These are phyloP conservation scores for Pseudopyrenochaeta lycopersici DNA, from an alignment of 2,329 filamentous ascomycete species.

Conservation along the genomic window DNA sequence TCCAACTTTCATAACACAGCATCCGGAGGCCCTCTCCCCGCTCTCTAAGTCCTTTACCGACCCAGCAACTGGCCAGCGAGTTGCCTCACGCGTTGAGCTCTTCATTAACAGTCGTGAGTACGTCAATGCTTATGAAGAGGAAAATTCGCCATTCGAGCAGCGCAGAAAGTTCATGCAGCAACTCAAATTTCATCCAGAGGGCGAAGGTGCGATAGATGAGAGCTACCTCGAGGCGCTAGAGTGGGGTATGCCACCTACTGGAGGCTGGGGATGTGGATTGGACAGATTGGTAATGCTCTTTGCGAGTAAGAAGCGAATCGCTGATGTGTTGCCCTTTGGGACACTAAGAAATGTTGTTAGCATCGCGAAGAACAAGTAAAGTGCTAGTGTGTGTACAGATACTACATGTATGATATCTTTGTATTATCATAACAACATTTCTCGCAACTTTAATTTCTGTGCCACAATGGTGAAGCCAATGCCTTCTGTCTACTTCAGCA, in stretches of 20 bases:
- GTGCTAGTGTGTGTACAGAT: neutral
- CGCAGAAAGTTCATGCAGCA: conserved; percentile 79
- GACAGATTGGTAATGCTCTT: conserved; percentile 94
- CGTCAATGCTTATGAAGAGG: conserved; percentile 98
- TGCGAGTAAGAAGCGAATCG: conserved; percentile 78
- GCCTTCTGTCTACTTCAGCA: too few relatives aligned
- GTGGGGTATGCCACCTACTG: conserved; percentile 92
- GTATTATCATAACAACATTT: neutral
- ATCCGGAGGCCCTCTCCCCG: conserved; percentile 89
- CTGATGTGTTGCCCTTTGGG: conserved; percentile 88
- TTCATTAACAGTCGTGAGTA: conserved; percentile 84
- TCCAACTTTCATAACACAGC: conserved; percentile 88
- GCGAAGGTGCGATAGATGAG: conserved; percentile 69
- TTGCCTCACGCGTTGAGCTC: conserved; percentile 85
- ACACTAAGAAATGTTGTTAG: conserved; percentile 71
- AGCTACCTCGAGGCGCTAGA: conserved; percentile 85
- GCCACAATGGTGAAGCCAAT: too few relatives aligned
- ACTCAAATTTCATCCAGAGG: conserved; percentile 48
- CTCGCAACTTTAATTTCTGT: neutral
- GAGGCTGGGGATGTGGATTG: conserved; percentile 94
- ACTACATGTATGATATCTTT: neutral
- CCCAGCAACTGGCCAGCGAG: conserved; percentile 69
- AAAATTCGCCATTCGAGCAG: conserved; percentile 91
- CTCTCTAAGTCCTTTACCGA: conserved; percentile 87
- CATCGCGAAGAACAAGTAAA: conserved; percentile 39